phyloP scores from a whole-genome alignment of 2,329 filamentous ascomycete genomes.

The Aspergillus sp. region DNA sequence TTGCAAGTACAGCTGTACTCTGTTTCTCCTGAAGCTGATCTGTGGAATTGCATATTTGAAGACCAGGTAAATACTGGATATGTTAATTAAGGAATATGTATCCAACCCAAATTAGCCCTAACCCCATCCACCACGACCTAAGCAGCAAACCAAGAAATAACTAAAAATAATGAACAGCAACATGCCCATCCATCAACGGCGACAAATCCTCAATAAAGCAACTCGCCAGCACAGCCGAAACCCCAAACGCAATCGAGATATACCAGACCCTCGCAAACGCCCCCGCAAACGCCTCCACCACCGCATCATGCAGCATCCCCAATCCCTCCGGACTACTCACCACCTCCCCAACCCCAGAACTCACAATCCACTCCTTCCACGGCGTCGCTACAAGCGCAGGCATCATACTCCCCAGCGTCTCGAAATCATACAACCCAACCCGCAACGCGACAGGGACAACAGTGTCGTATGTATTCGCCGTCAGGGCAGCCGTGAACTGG shows the following conservation, averaged over 20 bases:
- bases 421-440: background rate
- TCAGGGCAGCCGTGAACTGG: background rate
- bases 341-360: background rate
- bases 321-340: background rate
- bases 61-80: too few species aligned
- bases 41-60: too few species aligned
- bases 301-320: background rate
- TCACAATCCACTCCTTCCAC: background rate
- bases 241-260: slow-evolving; percentile 8
- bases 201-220: slow-evolving; percentile 3
- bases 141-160: background rate
- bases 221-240: background rate
- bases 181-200: slow-evolving; percentile 4
- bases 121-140: too few species aligned
- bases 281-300: background rate
- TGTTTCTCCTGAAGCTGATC: too few species aligned
- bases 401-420: background rate
- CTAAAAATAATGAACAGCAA: slow-evolving; percentile 4
- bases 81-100: too few species aligned
- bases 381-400: background rate
- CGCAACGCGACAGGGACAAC: background rate
- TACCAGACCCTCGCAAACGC: slow-evolving; percentile 3
- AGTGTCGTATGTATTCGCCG: background rate
- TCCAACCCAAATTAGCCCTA: too few species aligned
- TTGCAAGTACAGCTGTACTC: too few species aligned